A percentile compares a stretch with the other conserved stretches of the same genome.
phyloP scores from a whole-genome alignment of 257 asterid species.

The Paulownia fortunei region DNA sequence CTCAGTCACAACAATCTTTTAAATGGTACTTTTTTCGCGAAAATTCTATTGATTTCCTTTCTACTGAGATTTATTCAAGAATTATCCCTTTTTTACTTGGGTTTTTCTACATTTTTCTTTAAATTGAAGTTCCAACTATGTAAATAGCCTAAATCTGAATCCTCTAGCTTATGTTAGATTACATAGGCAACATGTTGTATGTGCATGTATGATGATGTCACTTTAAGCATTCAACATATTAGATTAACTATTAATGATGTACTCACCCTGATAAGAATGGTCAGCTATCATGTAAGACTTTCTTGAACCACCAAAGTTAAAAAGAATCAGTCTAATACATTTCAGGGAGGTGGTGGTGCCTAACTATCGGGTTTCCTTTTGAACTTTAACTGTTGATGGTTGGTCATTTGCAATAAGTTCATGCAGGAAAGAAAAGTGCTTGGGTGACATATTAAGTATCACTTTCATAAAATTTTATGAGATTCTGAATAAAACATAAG shows the following conservation, averaged over 20 bases:
- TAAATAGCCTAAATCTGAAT: neutral
- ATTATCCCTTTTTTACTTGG: neutral
- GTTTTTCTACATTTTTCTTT: neutral
- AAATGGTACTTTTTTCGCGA: neutral
- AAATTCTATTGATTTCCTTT: neutral
- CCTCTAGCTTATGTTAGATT: neutral
- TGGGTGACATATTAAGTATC: neutral
- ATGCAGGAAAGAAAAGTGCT: neutral
- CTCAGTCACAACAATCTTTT: neutral
- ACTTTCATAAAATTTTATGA: neutral
- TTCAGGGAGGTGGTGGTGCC: neutral
- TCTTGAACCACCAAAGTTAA: neutral
- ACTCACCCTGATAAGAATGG: neutral
- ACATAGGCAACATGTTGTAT: neutral
- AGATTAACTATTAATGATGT: neutral
- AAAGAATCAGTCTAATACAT: neutral
- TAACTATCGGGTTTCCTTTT: neutral
- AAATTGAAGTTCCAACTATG: neutral
- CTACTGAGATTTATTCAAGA: neutral
- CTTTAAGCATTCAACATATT: conserved; percentile 6
- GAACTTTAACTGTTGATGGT: conserved; percentile 7
- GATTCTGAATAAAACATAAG: neutral
- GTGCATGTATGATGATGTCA: conserved; percentile 12
- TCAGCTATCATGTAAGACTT: neutral
- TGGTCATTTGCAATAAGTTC: conserved; percentile 11